Conservation (phyloP, 768 basidiomycete genomes). For the Termitomyces bulborhizus region DNA sequence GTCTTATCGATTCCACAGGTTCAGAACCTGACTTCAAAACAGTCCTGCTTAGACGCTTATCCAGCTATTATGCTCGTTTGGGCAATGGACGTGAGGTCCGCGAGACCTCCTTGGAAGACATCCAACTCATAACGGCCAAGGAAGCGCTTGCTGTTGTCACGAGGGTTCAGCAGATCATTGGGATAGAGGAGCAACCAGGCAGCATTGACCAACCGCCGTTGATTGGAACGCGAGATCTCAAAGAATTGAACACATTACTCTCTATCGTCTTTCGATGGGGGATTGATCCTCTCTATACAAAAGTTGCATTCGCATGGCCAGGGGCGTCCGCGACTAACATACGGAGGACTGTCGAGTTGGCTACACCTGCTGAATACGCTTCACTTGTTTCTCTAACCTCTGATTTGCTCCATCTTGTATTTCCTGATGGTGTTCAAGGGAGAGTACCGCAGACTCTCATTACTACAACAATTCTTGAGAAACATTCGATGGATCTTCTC, state of each 20-base stretch:
- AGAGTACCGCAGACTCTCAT: slow-evolving; percentile 53
- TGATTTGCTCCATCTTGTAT: slow-evolving; percentile 42
- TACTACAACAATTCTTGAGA: slow-evolving; percentile 48
- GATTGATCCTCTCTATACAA: slow-evolving; percentile 44
- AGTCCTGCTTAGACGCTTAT: slow-evolving; percentile 32
- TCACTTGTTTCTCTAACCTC: slow-evolving; percentile 36
- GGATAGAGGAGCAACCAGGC: slow-evolving; percentile 13
- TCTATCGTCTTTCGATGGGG: slow-evolving; percentile 74
- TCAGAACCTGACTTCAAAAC: slow-evolving; percentile 26
- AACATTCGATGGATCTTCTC: slow-evolving; percentile 53
- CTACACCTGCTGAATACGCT: slow-evolving; percentile 31
- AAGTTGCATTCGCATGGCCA: slow-evolving; percentile 36
- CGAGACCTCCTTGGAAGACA: slow-evolving; percentile 26
- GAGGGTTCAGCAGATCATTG: slow-evolving; percentile 39
- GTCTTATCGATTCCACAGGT: slow-evolving; percentile 29
- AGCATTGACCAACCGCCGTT: slow-evolving; percentile 18
- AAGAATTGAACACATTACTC: slow-evolving; percentile 54
- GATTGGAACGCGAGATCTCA: slow-evolving; percentile 65
- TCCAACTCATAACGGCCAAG: slow-evolving; percentile 48
- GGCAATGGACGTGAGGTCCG: slow-evolving; percentile 13
- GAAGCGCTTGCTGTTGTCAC: slow-evolving; percentile 47
- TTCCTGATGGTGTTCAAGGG: slow-evolving; percentile 45
- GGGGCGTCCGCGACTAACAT: slow-evolving; percentile 9
- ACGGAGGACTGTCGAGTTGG: slow-evolving; percentile 38
- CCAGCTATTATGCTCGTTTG: slow-evolving; percentile 29